These are phyloP conservation scores for Ceratocystis lukuohia DNA, from an alignment of 2,329 filamentous ascomycete genomes.

Conservation along the genomic window DNA sequence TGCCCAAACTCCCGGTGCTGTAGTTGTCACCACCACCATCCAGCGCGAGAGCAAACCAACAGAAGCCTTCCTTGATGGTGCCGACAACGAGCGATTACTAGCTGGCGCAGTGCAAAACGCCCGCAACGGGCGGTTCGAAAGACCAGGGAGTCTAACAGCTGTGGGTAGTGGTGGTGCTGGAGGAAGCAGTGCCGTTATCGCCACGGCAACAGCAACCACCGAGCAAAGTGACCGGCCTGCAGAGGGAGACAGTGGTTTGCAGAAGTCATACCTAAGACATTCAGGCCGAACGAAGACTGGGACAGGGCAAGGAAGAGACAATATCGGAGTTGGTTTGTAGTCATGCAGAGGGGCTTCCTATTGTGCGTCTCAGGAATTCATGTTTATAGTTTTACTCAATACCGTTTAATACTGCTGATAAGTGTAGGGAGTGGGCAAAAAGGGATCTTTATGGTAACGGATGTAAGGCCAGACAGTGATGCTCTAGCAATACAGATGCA, in stretches of 20 bases:
- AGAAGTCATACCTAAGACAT: neutral
- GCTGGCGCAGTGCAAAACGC: neutral
- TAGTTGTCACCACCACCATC: slow-evolving; percentile 30
- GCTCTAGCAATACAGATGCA: too few relatives aligned
- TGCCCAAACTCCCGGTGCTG: slow-evolving; percentile 20
- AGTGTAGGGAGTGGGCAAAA: neutral
- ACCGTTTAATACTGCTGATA: neutral
- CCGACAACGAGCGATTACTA: slow-evolving; percentile 16
- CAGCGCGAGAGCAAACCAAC: slow-evolving; percentile 26
- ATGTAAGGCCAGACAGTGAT: too few relatives aligned
- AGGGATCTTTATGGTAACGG: too few relatives aligned
- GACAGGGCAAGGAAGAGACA: neutral
- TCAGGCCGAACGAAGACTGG: neutral
- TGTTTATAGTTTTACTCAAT: neutral
- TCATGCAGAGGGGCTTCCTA: neutral
- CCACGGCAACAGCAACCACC: neutral
- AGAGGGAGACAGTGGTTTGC: neutral
- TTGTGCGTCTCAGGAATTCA: neutral
- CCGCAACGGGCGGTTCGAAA: neutral
- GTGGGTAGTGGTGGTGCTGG: neutral
- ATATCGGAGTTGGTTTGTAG: neutral
- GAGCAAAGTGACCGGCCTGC: neutral
- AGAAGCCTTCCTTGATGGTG: slow-evolving; percentile 15
- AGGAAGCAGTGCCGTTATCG: neutral
- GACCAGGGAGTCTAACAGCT: slow-evolving; percentile 3